Base-by-base conservation (phyloP, 345 rosid genomes). In the Nasturtium officinale region DNA sequence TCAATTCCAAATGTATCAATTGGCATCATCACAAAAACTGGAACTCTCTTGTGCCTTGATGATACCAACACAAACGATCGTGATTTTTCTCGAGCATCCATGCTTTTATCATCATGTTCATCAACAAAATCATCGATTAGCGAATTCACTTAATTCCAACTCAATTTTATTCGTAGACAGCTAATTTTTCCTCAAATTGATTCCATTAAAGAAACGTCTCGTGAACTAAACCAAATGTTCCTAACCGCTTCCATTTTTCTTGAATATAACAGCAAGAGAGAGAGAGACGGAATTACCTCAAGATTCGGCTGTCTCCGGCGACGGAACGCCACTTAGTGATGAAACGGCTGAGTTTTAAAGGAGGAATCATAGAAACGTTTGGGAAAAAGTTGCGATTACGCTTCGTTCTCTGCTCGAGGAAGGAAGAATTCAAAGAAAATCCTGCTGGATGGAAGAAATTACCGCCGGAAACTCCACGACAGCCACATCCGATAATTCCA, bases 21-120 rank as follows among this genome's bases (percentile, higher is more conserved):
- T 2, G 88, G 88, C 88, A 80, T 80, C 87, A 87, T 83, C 61
- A 87, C 90, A 78, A 74, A 84, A 17, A 87, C 66, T 10, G 88
- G 88, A 21, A 87, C 87, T 70, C 69, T 83, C 79, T 74, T 84
- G 63, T 87, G 84, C 79, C 74, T 87, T 46, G 88, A 81, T 67
- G 88, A 83, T 74, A 83, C 82, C 76, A 83, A 47, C 59, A 83
- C 78, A 10, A 78, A 72, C 3, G 87, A 78, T 74, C 82, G 65
- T 67, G 87, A 83, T 73, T 80, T 83, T 74, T 87, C 88, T 61
- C 87, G 67, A 56, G 87, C 84, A 75, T 87, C 88, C 90, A 87
- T 84, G 75, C 90, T 84, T 84, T 72, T 77, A 72, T 68, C 30
- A 72, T 32, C 30, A 72, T 32, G 61, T 55, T 71, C 74, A 58